Percentiles rank a stretch among this genome's conserved stretches.
Evolutionary conservation across 176 grass and related monocot genomes (phyloP).

Genomic region (bread wheat (Triticum aestivum)): DNA sequence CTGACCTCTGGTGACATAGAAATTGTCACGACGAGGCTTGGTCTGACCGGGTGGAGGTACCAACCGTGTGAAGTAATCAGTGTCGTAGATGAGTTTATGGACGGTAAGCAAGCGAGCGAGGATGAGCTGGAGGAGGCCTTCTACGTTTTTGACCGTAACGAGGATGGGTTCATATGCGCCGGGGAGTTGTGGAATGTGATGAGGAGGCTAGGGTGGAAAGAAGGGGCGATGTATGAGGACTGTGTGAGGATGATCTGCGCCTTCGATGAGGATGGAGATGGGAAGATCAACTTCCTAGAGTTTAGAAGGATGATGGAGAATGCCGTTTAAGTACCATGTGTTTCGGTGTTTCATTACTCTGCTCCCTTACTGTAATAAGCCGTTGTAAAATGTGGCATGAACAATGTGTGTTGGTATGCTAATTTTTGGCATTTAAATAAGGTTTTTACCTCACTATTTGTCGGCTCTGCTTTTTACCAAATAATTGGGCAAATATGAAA

Average conservation of each 20-base stretch:
- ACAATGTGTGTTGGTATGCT: background rate
- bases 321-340: background rate
- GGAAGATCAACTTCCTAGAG: constrained; percentile 37
- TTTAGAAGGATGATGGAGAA: constrained; percentile 50
- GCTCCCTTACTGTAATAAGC: background rate
- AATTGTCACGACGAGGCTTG: background rate
- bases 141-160: constrained; percentile 39
- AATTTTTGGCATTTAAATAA: background rate
- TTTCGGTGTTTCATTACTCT: background rate
- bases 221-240: constrained; percentile 24
- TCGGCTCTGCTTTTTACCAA: background rate
- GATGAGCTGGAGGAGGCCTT: constrained; percentile 43
- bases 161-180: constrained; percentile 45
- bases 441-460: background rate
- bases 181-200: constrained; percentile 40
- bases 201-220: constrained; percentile 34
- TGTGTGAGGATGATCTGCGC: constrained; percentile 27
- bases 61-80: background rate
- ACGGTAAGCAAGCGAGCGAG: background rate
- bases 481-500: background rate
- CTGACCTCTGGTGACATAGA: background rate
- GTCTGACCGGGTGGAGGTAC: background rate
- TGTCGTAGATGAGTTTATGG: background rate
- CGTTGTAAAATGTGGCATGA: background rate
- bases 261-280: constrained; percentile 33